Evolutionary conservation across 495 filamentous ascomycete species (phyloP), one percentile per base, ranked within the genome.

Genomic region (Podospora anserina): DNA sequence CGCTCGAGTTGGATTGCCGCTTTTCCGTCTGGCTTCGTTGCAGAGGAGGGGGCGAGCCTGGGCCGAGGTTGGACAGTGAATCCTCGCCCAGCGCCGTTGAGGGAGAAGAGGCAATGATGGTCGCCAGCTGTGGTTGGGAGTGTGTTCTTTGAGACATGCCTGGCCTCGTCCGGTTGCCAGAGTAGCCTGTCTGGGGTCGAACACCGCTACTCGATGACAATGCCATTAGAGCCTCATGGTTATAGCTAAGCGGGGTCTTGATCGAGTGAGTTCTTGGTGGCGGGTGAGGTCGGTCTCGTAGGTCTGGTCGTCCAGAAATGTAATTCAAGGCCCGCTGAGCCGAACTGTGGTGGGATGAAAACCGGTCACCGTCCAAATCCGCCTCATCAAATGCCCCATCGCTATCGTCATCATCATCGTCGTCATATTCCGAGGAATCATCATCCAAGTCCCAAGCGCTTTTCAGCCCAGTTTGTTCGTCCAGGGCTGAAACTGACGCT

Each of bases 311-410:
- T 28, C 80, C 81, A 11, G 84, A 72, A 15, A 86, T 85, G 70
- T 81, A 86, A 15, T 82, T 75, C n/a, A 85, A 72, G 4, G 85
- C 82, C 60, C 75, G 78, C 39, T 81, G 79, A 16, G 83, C 78
- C 6, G 72, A 69, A 0, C 79, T 77, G 64, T 68, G 30, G 5
- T 69, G 57, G 5, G 62, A 27, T 1, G 70, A 64, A 66, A 81
- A 75, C 26, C 73, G 60, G 71, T 81, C 70, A 15, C 74, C 70
- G 19, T 79, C 77, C 1, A 74, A 70, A 23, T 81, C 79, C 16
- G 76, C 70, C 16, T 75, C 77, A 1, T 62, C 69, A 1, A 76
- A 65, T 0, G 75, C 75, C 0, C 77, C 77, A 39, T 82, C 81
- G 64, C 78, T 78, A 6, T 84, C 82, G 7, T 79, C 80, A 20